Base-by-base conservation (phyloP, 805 yeast genomes). In the Blastobotrys parvus region DNA sequence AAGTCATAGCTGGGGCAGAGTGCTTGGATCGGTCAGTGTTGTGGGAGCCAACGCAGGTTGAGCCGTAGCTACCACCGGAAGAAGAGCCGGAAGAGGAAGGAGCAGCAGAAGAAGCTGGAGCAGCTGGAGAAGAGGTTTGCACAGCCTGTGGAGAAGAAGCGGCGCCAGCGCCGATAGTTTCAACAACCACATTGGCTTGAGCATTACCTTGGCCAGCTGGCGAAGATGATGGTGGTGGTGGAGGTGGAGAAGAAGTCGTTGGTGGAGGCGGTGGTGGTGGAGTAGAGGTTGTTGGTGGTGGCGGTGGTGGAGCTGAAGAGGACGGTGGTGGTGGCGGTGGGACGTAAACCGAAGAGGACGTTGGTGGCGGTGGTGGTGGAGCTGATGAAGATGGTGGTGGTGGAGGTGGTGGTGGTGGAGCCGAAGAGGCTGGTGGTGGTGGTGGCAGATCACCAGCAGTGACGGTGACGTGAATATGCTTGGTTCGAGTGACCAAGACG, bases 1-100 rank as follows among this genome's bases (percentile, higher is more conserved):
- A 85, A 1, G 60, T 38, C 42, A 85, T 59, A 4, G 62, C 63
- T 2, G 65, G 39, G 23, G 55, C 61, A 18, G 31, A 27, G 54
- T 57, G 60, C 23, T 40, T 17, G 17, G 56, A 43, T 21, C 62
- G 55, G 38, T 53, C 53, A n/a, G 42, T 15, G 46, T 58, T 57
- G 52, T 58, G 62, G 37, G 43, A 42, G 42, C 38, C 42, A 25
- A 58, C 36, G 25, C 48, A 22, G 29, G 31, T 20, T 41, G 44
- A 30, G 25, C 47, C 48, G 39, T 42, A 53, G 11, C 21, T 19
- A 37, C 18, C 11, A 39, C 17, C 19, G 45, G 25, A 2, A 25
- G 32, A 20, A 46, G 37, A 7, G 43, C 32, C 30, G 49, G 36
- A 27, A 45, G 22, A 38, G 48, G 40, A 36, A 23, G 45, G 13